Evolutionary conservation across 169 alveolate species (phyloP), one percentile per base, ranked within the genome.

Genomic region (Plasmodium blacklocki): DNA sequence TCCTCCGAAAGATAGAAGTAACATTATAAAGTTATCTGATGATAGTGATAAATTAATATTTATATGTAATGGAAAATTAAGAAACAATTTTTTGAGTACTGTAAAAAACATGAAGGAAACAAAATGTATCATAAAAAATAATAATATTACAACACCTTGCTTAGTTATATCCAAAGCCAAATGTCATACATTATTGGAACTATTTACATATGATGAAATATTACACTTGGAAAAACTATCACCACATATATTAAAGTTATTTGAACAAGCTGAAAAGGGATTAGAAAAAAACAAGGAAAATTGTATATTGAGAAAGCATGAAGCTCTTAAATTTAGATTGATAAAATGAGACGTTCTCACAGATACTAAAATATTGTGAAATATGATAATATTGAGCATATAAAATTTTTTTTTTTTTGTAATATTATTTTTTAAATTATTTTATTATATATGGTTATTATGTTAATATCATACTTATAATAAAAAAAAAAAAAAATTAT

Each of bases 1-100:
- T 47, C 92, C 92, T 21, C 92, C 92, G 12, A 86, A 62, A 56
- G 92, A 86, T 60, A 86, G 92, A 71, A 86, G 92, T 66, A 70
- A 74, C 19, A 86, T 86, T 39, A 64, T 86, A 50, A 86, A 86
- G 56, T 62, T 86, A 43, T 71, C 64, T 47, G 92, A 86, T 49
- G 88, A 86, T 7, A 86, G 92, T 66, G 92, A 86, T 66, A 86
- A 86, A 45, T 73, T 86, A 86, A 60, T 86, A 52, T 86, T 86
- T 73, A 87, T 86, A 23, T 71, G 88, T 60, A 86, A 86, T 56
- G 92, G 88, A 43, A 86, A 71, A 29, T 86, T 86, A 86, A 58
- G 92, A 72, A 60, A 86, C 52, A 71, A 43, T 18, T 86, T 86
- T 64, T 59, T 86, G 66, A 15, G 68, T 39, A 72, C 75, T 47